Evolutionary conservation across 2,329 filamentous ascomycete species (phyloP), one percentile per base, ranked within the genome.

Genomic region (Diaporthe citri): DNA sequence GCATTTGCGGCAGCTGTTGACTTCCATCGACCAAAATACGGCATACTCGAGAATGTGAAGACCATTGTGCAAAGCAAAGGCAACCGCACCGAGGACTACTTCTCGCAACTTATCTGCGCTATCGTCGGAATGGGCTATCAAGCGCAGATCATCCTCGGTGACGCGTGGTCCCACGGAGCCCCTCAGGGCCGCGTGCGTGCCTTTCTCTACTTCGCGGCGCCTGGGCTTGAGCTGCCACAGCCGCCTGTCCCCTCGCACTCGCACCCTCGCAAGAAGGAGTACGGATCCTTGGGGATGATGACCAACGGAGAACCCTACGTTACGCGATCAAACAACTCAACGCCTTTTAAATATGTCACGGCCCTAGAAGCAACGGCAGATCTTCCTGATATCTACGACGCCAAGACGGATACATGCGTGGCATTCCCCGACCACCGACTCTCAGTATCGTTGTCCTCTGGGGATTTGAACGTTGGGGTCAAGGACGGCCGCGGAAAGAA

Each of bases 111-210:
- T 0, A 86, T 97, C 13, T 94, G 93, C 76, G 88, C 91, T 0
- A 84, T 97, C 0, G 92, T 96, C 0, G 93, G 92, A 0, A 86
- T 97, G 77, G 94, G 94, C 0, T 97, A 97, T 78, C 94, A 97
- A 79, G 86, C 91, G 0, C 90, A 93, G 55, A 88, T 94, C 51
- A 90, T 92, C 73, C 85, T 93, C 0, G 85, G 94, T 28, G 93
- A 95, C 77, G 89, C 93, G 0, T 95, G 93, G 87, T 90, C 89
- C 0, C 91, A 89, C 77, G 93, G 94, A 1, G 90, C 91, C 2
- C 85, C 91, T 0, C 94, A 97, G 80, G 85, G 84, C 4, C 89
- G 95, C 6, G 89, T 87, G 4, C 88, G 95, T 9, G 85, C 96
- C 0, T 95, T 97, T 75, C 86, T 97, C 1, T 86, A 89, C 3